Base-by-base conservation (phyloP, 352 stramenopile species). In the Phytopythium sindhum region DNA sequence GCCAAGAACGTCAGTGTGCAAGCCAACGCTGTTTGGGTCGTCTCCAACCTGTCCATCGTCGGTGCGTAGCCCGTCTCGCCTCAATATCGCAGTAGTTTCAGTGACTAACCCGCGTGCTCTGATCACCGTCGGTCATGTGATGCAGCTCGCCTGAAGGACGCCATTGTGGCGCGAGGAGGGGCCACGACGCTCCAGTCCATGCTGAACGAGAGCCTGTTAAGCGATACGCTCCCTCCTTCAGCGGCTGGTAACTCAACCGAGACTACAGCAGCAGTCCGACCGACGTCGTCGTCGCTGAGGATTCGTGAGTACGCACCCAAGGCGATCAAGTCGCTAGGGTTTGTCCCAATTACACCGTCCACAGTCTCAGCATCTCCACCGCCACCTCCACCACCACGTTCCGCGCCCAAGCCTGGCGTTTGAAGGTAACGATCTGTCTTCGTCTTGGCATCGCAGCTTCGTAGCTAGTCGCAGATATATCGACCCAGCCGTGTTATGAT, bases 251-350 rank as follows among this genome's bases (percentile, higher is more conserved):
- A 9, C 14, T 55, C 48, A 1, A 21, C 48, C 2, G 28, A 7
- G 14, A 17, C 15, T 4, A 8, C 26, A 3, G 14, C 26, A 39
- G 48, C 0, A 35, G 47, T 56, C 7, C 67, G 78, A 4, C 79
- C 79, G 21, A 72, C 80, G 4, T 91, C 84, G 19, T 91, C 82
- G 10, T 84, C 81, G 15, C 70, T 86, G 68, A 73, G 82, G 31
- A 93, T 93, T 65, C 82, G 82, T 5, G 82, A 93, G 64, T 89
- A 90, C 41, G 84, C 84, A 0, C 82, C 82, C 4, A 90, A 90
- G 67, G 82, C 84, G 1, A 91, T 93, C 35, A 80, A 83, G 21
- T 82, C 78, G 3, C 67, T 93, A 0, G 84, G 84, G 0, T 93
- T 91, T 24, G 68, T 77, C 3, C 74, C 78, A 0, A 71, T 88